phyloP scores from a whole-genome alignment of 2,329 filamentous ascomycete genomes.

The Didymella arachidicola region DNA sequence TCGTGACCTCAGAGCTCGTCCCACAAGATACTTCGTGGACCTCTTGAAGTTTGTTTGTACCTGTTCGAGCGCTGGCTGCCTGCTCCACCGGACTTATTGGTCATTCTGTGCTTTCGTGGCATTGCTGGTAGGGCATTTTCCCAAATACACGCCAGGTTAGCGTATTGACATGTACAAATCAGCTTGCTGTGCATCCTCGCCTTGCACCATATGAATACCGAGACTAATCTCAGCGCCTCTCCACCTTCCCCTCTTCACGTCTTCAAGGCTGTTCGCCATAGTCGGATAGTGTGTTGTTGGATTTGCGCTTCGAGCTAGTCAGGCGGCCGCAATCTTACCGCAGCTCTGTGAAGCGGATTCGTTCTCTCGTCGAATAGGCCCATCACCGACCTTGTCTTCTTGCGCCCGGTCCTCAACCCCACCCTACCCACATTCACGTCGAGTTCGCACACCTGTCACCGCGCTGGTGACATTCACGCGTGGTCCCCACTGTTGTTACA shows the following conservation, averaged over 20 bases:
- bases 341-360: conserved; percentile 36
- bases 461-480: conserved; percentile 5
- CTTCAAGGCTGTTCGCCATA: neutral
- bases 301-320: conserved; percentile 5
- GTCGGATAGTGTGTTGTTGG: conserved; percentile 2
- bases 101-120: conserved; percentile 37
- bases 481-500: conserved; percentile 8
- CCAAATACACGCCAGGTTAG: conserved; percentile 24
- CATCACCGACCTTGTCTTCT: conserved; percentile 24
- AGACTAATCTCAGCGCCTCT: conserved; percentile 22
- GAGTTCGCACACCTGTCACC: conserved; percentile 18
- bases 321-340: conserved; percentile 27
- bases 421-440: conserved; percentile 31
- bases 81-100: conserved; percentile 23
- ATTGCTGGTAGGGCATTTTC: conserved; percentile 31
- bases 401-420: conserved; percentile 23
- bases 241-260: conserved; percentile 26
- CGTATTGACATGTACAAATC: conserved; percentile 29
- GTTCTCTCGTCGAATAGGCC: conserved; percentile 31
- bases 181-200: conserved; percentile 21
- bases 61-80: conserved; percentile 34
- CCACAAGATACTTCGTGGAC: conserved; percentile 33
- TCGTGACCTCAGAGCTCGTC: conserved; percentile 23
- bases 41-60: conserved; percentile 44
- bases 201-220: conserved; percentile 34